These are phyloP conservation scores for Schwanniomyces pseudopolymorphus DNA, from an alignment of 805 yeast species.

Conservation along the genomic window DNA sequence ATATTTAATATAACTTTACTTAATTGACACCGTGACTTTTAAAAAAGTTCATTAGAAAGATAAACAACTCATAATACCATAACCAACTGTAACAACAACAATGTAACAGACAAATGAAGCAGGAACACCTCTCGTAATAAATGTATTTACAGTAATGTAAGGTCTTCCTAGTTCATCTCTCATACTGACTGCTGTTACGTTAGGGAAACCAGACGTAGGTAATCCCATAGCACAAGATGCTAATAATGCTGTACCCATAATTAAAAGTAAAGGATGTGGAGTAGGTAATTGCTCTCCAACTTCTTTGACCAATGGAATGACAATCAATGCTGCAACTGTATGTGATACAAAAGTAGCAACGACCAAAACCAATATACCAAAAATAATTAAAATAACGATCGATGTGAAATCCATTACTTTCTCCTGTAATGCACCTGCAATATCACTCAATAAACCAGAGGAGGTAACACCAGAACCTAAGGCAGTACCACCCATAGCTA, in stretches of 20 bases:
- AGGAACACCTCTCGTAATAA: slow-evolving; percentile 44
- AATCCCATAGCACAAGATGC: slow-evolving; percentile 48
- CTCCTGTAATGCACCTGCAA: slow-evolving; percentile 44
- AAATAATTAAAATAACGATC: slow-evolving; percentile 46
- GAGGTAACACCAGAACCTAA: slow-evolving; percentile 52
- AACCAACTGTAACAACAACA: slow-evolving; percentile 37
- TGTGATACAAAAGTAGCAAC: slow-evolving; percentile 46
- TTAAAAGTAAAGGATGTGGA: slow-evolving; percentile 38
- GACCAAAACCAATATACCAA: slow-evolving; percentile 40
- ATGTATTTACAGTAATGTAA: slow-evolving; percentile 40
- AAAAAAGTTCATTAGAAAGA: slow-evolving; percentile 14
- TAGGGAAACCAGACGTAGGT: slow-evolving; percentile 46
- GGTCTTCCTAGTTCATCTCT: slow-evolving; percentile 42
- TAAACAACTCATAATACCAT: slow-evolving; percentile 37
- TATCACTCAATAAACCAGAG: slow-evolving; percentile 47
- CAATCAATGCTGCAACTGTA: slow-evolving; percentile 44
- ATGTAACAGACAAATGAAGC: slow-evolving; percentile 37
- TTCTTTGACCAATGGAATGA: slow-evolving; percentile 42
- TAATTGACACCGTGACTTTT: no score
- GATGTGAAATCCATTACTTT: slow-evolving; percentile 42
- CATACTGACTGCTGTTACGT: slow-evolving; percentile 45
- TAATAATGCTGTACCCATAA: slow-evolving; percentile 42
- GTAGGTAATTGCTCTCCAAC: slow-evolving; percentile 37
- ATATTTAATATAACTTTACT: not conserved
- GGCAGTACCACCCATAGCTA: slow-evolving; percentile 58